These are phyloP conservation scores for Eragrostis curvula DNA, from an alignment of 176 grass and related monocot genomes.

Conservation along the genomic window DNA sequence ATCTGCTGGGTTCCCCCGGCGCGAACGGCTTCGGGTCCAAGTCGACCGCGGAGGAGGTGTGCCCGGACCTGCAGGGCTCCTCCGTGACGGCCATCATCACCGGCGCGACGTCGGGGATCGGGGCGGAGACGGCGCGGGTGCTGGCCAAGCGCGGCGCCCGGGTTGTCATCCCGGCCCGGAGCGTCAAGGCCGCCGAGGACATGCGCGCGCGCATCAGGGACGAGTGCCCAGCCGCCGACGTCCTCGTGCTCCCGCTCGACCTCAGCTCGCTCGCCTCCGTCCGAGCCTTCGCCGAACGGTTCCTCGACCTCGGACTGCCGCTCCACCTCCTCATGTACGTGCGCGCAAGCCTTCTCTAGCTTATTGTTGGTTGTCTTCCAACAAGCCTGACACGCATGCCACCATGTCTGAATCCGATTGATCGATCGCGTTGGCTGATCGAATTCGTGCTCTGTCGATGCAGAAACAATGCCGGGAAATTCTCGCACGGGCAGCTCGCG, in stretches of 20 bases:
- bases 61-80: slow-evolving; percentile 51
- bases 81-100: slow-evolving; percentile 77
- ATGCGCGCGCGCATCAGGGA: slow-evolving; percentile 47
- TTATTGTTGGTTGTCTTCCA: no score
- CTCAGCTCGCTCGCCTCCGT: slow-evolving; percentile 91
- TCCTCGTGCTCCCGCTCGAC: slow-evolving; percentile 85
- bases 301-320: slow-evolving; percentile 69
- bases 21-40: slow-evolving; percentile 82
- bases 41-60: slow-evolving; percentile 78
- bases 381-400: no score
- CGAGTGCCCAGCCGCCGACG: slow-evolving; percentile 65
- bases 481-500: slow-evolving; percentile 83
- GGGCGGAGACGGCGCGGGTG: slow-evolving; percentile 86
- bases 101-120: slow-evolving; percentile 94
- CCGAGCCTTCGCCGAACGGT: slow-evolving; percentile 61
- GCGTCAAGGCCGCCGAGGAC: slow-evolving; percentile 85
- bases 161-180: slow-evolving; percentile 77
- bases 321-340: slow-evolving; percentile 90
- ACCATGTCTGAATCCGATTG: no score
- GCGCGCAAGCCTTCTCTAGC: no score
- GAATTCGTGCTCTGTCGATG: not conserved
- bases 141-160: slow-evolving; percentile 83
- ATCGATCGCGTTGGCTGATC: not conserved
- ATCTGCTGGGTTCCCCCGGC: slow-evolving; percentile 76
- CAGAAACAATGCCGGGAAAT: slow-evolving; percentile 99